These are phyloP conservation scores for Alopecurus myosuroides DNA, from an alignment of 176 grass and related monocot species.

Conservation along the genomic window DNA sequence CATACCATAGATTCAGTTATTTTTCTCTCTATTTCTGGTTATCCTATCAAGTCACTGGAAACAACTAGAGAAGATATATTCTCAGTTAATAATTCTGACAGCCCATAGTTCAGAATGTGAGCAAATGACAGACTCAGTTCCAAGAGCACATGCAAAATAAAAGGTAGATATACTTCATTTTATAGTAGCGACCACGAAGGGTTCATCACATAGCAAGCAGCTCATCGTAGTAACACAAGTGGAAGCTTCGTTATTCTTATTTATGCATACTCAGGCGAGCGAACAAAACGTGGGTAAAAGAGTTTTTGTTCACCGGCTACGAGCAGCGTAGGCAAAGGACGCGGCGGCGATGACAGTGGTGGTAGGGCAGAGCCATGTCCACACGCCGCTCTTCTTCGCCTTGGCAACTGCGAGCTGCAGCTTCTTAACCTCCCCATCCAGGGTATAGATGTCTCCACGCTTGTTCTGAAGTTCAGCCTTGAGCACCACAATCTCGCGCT, in stretches of 20 bases:
- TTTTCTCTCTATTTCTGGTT: neutral
- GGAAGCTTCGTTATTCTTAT: conserved; percentile 29
- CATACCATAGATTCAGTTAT: neutral
- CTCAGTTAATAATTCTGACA: neutral
- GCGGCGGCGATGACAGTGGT: conserved; percentile 53
- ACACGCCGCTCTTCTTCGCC: conserved; percentile 28
- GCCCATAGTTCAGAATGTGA: neutral
- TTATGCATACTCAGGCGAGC: conserved; percentile 26
- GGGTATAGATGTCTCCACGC: neutral
- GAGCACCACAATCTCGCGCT: conserved; percentile 17
- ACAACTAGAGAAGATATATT: neutral
- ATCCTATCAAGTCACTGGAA: neutral
- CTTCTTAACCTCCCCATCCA: conserved; percentile 41
- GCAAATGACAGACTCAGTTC: neutral
- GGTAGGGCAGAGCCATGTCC: conserved; percentile 62
- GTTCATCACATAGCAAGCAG: conserved; percentile 19
- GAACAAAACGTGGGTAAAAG: conserved; percentile 17
- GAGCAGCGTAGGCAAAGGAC: conserved; percentile 65
- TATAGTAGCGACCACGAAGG: neutral
- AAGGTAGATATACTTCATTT: conserved; percentile 20
- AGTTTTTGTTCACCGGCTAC: conserved; percentile 43
- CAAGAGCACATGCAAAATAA: neutral
- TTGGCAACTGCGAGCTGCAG: conserved; percentile 43
- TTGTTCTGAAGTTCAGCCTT: conserved; percentile 23
- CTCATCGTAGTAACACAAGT: conserved; percentile 5